Base-by-base conservation (phyloP, 2,329 filamentous ascomycete genomes). In the Alternaria tenuissima region DNA sequence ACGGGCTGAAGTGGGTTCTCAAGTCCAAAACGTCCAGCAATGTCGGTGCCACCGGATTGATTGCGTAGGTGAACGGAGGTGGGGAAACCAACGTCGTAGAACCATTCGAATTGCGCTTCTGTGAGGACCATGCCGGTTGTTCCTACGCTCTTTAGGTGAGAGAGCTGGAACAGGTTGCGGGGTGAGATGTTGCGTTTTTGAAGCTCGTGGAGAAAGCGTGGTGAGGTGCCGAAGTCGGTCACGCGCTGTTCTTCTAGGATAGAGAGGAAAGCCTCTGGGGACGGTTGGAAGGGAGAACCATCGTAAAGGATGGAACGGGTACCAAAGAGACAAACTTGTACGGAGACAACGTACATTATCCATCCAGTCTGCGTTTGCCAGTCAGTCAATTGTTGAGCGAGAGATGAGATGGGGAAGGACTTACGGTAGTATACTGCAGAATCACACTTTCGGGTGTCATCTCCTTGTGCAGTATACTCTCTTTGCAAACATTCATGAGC, bases 81-180 rank as follows among this genome's bases (percentile, higher is more conserved):
- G 0, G 91, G 90, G 74, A 96, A 96, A 0, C 84, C 91, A 7
- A 82, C 79, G 66, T 92, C 89, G 73, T 94, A 89, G 77, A 89
- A 88, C 92, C 92, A 96, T 72, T 93, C 88, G 72, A 93, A 94
- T 34, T 92, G 81, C 39, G 89, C 86, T 49, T 93, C 88, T 0
- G 90, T 87, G 3, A 95, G 83, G 0, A 95, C 91, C 91, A 94
- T 94, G 4, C 92, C 92, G 0, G 92, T 96, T 53, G 86, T 89
- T 0, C 84, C 88, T 30, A 94, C 90, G 3, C 82, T 76, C 28
- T 81, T 80, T 26, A 96, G 81, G 6, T 76, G 78, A 7, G 85
- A 86, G 32, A 96, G 78, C 68, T 94, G 86, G 1, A 85, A 83
- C 8, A 89, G 79, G 1, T 88, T 80, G 11, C 85, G 83, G 0